phyloP scores from a whole-genome alignment of 345 rosid species.

The Murraya paniculata region DNA sequence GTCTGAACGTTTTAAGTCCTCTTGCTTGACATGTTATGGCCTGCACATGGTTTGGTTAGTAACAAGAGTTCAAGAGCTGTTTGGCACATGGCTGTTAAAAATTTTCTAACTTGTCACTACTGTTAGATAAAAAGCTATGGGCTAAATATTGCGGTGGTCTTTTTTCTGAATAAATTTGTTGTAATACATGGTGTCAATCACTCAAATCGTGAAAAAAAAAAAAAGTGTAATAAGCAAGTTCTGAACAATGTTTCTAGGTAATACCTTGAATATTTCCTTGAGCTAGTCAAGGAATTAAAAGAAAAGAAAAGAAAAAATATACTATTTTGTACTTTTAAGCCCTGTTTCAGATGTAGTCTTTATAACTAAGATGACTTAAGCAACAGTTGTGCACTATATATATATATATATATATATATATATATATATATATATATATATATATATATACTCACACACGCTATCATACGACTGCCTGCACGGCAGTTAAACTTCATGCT shows the following conservation, averaged over 20 bases:
- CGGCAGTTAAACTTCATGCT: background rate
- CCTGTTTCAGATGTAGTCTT: background rate
- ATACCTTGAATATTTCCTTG: background rate
- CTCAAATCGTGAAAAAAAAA: background rate
- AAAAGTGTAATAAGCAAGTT: background rate
- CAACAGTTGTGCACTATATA: constrained; percentile 1
- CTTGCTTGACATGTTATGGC: background rate
- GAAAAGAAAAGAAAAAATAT: background rate
- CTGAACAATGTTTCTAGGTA: too few relatives aligned
- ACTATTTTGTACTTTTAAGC: constrained; percentile 8
- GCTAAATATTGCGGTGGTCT: too few relatives aligned
- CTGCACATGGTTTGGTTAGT: background rate
- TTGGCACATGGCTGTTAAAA: background rate
- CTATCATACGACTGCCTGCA: background rate
- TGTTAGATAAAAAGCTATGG: background rate
- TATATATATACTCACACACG: background rate
- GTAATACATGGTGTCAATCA: background rate
- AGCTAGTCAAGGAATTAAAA: background rate
- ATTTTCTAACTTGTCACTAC: background rate
- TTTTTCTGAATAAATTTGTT: background rate
- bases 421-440: too few relatives aligned
- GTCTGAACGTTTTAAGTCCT: background rate
- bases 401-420: too few relatives aligned
- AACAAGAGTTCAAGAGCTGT: background rate
- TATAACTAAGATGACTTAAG: constrained; percentile 4